Evolutionary conservation across 169 alveolate species (phyloP).

Genomic region (Eimeria mitis): DNA sequence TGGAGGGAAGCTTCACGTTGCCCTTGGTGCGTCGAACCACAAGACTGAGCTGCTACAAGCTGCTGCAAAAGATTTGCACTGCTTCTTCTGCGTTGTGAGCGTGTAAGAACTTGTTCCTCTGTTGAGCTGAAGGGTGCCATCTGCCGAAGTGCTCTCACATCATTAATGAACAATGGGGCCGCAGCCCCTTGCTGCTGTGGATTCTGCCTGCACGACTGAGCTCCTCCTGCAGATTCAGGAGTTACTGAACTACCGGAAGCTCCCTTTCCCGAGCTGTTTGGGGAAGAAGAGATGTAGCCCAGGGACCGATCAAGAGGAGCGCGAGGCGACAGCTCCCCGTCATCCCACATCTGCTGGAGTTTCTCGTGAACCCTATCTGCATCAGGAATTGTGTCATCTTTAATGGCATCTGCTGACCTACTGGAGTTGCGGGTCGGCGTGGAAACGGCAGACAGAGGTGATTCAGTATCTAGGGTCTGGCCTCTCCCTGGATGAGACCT

Average conservation of each 20-base stretch:
- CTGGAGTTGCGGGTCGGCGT: constrained; percentile 54
- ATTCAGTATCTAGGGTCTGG: background rate
- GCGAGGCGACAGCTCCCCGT: constrained; percentile 73
- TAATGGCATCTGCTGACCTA: background rate
- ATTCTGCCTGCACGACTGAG: constrained; percentile 1
- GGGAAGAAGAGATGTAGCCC: constrained; percentile 65
- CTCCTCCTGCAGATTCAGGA: constrained; percentile 6
- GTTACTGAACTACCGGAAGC: background rate
- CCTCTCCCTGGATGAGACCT: constrained; percentile 15
- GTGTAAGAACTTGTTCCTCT: constrained; percentile 69
- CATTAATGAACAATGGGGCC: constrained; percentile 44
- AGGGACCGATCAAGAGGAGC: constrained; percentile 71
- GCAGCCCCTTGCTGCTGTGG: constrained; percentile 13
- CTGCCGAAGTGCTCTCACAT: constrained; percentile 62
- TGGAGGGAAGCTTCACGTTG: background rate
- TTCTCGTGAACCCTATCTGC: constrained; percentile 31
- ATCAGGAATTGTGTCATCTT: background rate
- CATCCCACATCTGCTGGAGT: constrained; percentile 72
- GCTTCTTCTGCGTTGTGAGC: constrained; percentile 65
- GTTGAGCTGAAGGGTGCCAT: constrained; percentile 75
- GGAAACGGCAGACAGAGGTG: constrained; percentile 50
- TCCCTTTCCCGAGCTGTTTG: constrained; percentile 31
- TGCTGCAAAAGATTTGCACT: constrained; percentile 64
- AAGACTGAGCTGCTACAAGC: constrained; percentile 43
- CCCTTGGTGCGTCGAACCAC: background rate